Base-by-base conservation (phyloP, 805 yeast species). In the Clavispora phyllophila region DNA sequence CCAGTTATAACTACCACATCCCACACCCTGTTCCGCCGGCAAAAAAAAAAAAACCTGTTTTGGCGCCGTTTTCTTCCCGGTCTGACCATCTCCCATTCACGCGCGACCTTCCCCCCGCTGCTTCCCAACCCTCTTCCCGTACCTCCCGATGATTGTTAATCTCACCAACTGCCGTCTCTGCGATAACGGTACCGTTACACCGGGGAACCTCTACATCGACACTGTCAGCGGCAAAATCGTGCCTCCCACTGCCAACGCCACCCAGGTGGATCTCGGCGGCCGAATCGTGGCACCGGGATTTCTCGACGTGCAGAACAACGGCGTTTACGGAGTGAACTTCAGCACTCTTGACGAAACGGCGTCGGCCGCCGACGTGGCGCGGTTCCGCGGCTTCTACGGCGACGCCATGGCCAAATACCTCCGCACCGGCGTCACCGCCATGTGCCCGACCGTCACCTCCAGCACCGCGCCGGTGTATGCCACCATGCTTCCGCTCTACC, bases 371-470 rank as follows among this genome's bases (percentile, higher is more conserved):
- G 70, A 68, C 24, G 49, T 65, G 24, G 47, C 44, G 17, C 49
- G 45, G 17, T 76, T 68, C 50, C 53, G 57, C 29, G 47, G 54
- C 18, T 64, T 66, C 36, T 74, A 73, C 50, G 54, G 60, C 17
- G 70, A 70, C 41, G 73, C 70, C 28, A 71, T 75, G 78, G 55
- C 63, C 35, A 67, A 70, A 46, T 66, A 73, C 43, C 55, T 78
- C 36, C 48, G 65, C 35, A 74, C 80, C 10, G 83, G 83, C 9
- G 79, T 74, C 24, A 78, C 83, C 7, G 58, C 76, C 6, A 61
- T 68, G 31, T 78, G 83, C 55, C 83, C 83, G 13, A 78, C 83
- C 4, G 65, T 78, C 37, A 75, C 81, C 5, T 72, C 80, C 5
- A 73, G 70, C 31, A 71, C 69, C 50, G 72, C 75, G 6, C 67